Base-by-base conservation (phyloP, 345 rosid species). In the Angophora floribunda region DNA sequence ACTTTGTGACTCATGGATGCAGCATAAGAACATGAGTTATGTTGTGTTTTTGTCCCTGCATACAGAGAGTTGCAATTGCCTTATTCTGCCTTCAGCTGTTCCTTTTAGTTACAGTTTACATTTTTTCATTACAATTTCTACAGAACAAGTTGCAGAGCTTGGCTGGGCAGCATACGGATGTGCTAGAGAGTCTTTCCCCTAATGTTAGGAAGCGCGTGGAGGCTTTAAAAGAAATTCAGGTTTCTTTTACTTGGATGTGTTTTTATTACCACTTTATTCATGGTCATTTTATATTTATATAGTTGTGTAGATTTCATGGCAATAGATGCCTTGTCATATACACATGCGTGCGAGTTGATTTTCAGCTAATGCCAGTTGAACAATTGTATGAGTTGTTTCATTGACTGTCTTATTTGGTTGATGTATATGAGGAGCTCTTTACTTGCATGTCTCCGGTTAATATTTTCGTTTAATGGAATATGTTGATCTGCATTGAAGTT, bases 221-320 rank as follows among this genome's bases (percentile, higher is more conserved):
- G 89, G 91, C 88, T 92, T 98, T 98, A 19, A 94, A 97, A 89
- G 99, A 94, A 93, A 95, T 98, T 87, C 99, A 98, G 96, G 99
- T 75, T 75, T 75, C 86, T 87, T 85, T 86, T 85, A 51, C 52
- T 61, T 47, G 84, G 26, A 75, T 51, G 45, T 88, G 55, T 41
- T 75, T 24, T 80, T 57, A 9, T 14, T 26, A 13, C 45, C 30
- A 41, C 36, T 49, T 52, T 15, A 45, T 53, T 87, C 49, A 47
- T 14, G 8, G 51, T 13, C 53, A 24, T 51, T 67, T n/a, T 22
- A 17, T 87, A 28, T 63, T 75, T 75, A 75, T 75, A 21, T 45
- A 75, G 84, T 21, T 3, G 26, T 41, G 84, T 75, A 41, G 49
- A 28, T 75, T 41, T 75, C 84, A 41, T 19, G 84, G 84, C 28